A percentile compares a stretch with the other conserved stretches of the same genome.
phyloP scores from a whole-genome alignment of 2,329 filamentous ascomycete species.

The Pseudovirgaria hyperparasitica region DNA sequence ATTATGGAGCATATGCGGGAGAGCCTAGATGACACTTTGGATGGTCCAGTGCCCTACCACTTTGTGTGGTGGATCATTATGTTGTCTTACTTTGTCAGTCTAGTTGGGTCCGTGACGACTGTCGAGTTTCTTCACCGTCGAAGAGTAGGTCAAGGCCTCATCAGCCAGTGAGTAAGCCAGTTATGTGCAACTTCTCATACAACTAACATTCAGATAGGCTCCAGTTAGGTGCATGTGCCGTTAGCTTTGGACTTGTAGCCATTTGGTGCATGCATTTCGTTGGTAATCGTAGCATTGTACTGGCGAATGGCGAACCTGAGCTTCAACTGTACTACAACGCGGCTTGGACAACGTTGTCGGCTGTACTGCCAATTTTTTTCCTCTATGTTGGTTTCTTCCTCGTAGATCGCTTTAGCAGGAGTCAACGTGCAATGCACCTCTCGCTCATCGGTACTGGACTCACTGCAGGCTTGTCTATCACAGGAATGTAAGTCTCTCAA shows the following conservation, averaged over 20 bases:
- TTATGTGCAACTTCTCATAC: slow-evolving; percentile 1
- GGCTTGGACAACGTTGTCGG: slow-evolving; percentile 61
- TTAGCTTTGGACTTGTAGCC: slow-evolving; percentile 35
- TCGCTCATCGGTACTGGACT: slow-evolving; percentile 45
- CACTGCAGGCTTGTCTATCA: slow-evolving; percentile 62
- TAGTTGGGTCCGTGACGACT: slow-evolving; percentile 64
- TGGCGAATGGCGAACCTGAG: slow-evolving; percentile 44
- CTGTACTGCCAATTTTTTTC: slow-evolving; percentile 67
- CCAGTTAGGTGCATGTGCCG: slow-evolving; percentile 27
- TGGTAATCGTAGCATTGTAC: slow-evolving; percentile 64
- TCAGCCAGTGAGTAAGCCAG: slow-evolving; percentile 53
- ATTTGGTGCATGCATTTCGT: slow-evolving; percentile 61
- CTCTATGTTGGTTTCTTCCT: slow-evolving; percentile 60
- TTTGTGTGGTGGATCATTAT: slow-evolving; percentile 10
- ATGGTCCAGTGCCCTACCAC: slow-evolving; percentile 4
- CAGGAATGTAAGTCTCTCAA: too few species aligned
- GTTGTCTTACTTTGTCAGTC: slow-evolving; percentile 54
- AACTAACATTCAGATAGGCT: slow-evolving; percentile 17
- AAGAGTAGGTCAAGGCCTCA: slow-evolving; percentile 53
- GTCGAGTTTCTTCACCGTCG: slow-evolving; percentile 70
- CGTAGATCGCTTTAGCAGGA: slow-evolving; percentile 35
- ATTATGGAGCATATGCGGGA: too few species aligned
- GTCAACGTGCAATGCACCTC: slow-evolving; percentile 12
- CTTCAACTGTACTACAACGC: slow-evolving; percentile 64
- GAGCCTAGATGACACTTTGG: too few species aligned